Conservation (phyloP, 257 asterid species). For the Solanum etuberosum region DNA sequence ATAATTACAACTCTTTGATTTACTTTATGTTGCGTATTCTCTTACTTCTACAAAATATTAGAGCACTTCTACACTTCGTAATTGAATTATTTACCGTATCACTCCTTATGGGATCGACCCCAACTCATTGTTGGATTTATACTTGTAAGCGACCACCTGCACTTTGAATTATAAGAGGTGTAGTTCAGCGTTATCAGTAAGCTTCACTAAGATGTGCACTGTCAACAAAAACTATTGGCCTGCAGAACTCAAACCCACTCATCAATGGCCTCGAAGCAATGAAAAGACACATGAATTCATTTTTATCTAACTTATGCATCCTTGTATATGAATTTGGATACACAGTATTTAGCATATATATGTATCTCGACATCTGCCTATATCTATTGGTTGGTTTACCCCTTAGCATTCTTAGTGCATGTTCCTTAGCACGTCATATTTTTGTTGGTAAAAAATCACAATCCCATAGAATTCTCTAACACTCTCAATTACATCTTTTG, state of each 20-base stretch:
- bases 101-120: too few species aligned
- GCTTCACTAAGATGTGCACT: not conserved
- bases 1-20: too few species aligned
- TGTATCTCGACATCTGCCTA: not conserved
- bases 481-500: too few species aligned
- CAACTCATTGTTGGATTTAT: too few species aligned
- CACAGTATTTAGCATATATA: not conserved
- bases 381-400: not conserved
- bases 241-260: not conserved
- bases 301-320: not conserved
- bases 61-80: too few species aligned
- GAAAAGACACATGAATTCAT: not conserved
- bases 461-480: not conserved
- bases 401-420: not conserved
- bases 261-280: not conserved
- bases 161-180: too few species aligned
- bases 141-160: too few species aligned
- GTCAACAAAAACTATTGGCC: not conserved
- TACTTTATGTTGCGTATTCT: too few species aligned
- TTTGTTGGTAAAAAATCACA: not conserved
- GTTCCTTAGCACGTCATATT: not conserved
- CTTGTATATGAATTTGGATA: not conserved
- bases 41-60: too few species aligned
- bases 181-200: too few species aligned
- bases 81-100: too few species aligned